Evolutionary conservation across 2,329 filamentous ascomycete species (phyloP).

Genomic region (Teratosphaeria destructans): DNA sequence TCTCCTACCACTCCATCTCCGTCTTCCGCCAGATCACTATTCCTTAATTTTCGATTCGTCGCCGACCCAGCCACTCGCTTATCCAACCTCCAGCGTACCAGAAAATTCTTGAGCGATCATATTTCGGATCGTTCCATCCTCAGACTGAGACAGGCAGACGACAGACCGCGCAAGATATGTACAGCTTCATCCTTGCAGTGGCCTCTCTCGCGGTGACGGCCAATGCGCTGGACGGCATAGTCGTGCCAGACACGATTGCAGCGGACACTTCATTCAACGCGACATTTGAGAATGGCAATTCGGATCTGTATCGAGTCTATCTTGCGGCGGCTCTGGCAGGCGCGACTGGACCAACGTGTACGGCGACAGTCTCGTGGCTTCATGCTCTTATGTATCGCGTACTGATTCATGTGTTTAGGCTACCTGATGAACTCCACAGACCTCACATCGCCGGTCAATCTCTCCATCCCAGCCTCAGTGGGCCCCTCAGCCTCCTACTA

Average conservation of each 20-base stretch:
- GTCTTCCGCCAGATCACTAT: not conserved
- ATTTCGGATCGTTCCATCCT: not conserved
- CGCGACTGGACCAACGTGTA: conserved; percentile 24
- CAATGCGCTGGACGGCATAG: conserved; percentile 17
- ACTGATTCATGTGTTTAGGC: conserved; percentile 10
- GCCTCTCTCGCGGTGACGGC: conserved; percentile 1
- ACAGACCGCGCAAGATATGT: not conserved
- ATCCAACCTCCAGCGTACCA: not conserved
- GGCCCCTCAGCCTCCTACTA: conserved; percentile 24
- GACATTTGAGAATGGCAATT: conserved; percentile 22
- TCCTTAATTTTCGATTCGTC: not conserved
- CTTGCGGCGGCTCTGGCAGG: conserved; percentile 24
- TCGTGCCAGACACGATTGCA: conserved; percentile 14
- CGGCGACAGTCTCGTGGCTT: not conserved
- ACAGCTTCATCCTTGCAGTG: not conserved
- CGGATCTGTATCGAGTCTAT: conserved; percentile 23
- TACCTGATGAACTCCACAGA: conserved; percentile 25
- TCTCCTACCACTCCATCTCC: not conserved
- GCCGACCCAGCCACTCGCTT: not conserved
- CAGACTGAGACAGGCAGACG: not conserved
- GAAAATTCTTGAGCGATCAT: not conserved
- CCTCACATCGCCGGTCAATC: conserved; percentile 17
- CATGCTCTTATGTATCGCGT: not conserved
- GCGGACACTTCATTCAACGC: conserved; percentile 21
- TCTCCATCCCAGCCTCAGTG: conserved; percentile 24